These are phyloP conservation scores for Rhodotorula sp. DNA, from an alignment of 1,284 basidiomycete genomes.

Conservation along the genomic window DNA sequence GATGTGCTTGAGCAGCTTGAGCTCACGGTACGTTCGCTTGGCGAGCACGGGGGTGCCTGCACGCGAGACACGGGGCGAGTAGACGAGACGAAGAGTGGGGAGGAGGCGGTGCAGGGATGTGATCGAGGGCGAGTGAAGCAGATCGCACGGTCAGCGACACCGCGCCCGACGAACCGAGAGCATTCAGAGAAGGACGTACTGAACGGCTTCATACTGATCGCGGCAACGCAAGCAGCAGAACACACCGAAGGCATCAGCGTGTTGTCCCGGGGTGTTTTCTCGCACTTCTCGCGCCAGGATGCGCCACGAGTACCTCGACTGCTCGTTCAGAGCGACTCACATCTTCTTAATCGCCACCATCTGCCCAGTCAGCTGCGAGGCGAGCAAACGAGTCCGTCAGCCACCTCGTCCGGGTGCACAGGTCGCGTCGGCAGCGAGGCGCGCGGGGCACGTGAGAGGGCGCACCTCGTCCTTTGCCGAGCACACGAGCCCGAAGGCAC, in stretches of 20 bases:
- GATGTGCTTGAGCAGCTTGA: constrained; percentile 98
- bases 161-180: too few relatives aligned
- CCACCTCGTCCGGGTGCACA: not conserved
- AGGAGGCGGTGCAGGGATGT: not conserved
- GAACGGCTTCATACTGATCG: constrained; percentile 43
- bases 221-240: too few relatives aligned
- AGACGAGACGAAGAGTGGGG: too few relatives aligned
- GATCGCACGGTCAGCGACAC: not conserved
- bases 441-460: too few relatives aligned
- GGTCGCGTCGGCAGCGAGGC: too few relatives aligned
- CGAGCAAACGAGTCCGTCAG: not conserved
- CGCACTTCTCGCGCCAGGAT: not conserved
- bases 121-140: not conserved
- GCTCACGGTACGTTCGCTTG: constrained; percentile 96
- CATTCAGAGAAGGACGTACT: constrained; percentile 17
- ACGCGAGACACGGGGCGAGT: not conserved
- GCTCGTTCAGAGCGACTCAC: constrained; percentile 15
- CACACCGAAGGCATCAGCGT: not conserved
- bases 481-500: constrained; percentile 96
- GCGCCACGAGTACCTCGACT: not conserved
- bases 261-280: not conserved
- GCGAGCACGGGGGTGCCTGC: constrained; percentile 77
- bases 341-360: constrained; percentile 99
- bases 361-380: constrained; percentile 76
- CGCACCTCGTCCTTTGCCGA: constrained; percentile 78